phyloP scores from a whole-genome alignment of 257 asterid species.

The Fraxinus americana region DNA sequence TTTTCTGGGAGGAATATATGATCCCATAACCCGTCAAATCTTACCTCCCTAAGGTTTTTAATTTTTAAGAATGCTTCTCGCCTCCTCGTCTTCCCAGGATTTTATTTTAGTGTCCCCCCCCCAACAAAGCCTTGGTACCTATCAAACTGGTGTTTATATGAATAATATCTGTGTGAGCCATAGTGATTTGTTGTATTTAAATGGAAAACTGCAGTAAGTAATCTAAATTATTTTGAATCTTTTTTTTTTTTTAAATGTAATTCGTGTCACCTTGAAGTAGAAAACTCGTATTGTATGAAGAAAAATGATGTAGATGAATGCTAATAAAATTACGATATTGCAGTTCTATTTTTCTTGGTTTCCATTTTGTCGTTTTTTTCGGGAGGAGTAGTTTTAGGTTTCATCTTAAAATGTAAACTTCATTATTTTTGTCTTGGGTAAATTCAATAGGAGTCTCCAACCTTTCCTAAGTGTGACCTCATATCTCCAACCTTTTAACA shows the following conservation, averaged over 20 bases:
- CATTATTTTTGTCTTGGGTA: too few species aligned
- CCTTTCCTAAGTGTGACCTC: too few species aligned
- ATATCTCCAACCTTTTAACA: too few species aligned
- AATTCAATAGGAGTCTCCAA: too few species aligned
- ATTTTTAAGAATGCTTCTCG: background rate
- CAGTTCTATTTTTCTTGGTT: background rate
- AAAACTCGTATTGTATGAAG: background rate
- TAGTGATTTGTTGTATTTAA: background rate
- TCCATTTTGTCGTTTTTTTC: too few species aligned
- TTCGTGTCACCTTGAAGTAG: background rate
- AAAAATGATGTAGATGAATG: background rate
- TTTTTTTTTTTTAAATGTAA: background rate
- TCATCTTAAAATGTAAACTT: background rate
- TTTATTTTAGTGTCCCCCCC: background rate
- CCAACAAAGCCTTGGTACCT: slow-evolving; percentile 3
- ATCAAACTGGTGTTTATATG: background rate
- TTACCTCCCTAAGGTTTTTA: slow-evolving; percentile 30
- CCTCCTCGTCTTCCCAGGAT: background rate
- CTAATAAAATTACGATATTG: background rate
- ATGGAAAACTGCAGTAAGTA: background rate
- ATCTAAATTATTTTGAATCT: background rate
- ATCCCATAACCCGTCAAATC: slow-evolving; percentile 57
- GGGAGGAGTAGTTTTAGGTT: background rate
- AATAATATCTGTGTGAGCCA: background rate
- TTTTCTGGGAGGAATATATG: slow-evolving; percentile 57